Conservation (phyloP, 441 rosid species). For the Croton setiger region DNA sequence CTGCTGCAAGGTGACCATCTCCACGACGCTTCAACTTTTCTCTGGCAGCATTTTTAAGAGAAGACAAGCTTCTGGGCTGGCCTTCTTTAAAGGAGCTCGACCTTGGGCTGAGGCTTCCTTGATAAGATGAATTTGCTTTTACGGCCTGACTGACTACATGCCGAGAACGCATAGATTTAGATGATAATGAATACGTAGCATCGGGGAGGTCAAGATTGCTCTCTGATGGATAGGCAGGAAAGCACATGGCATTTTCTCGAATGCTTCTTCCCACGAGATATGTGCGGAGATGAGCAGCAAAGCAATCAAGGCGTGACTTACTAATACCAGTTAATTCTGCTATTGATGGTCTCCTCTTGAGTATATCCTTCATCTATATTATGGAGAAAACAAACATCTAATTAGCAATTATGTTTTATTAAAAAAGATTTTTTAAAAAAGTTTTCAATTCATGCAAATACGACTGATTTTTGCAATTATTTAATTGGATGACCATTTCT, state of each 20-base stretch:
- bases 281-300: slow-evolving; percentile 75
- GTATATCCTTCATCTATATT: slow-evolving; percentile 73
- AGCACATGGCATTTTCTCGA: slow-evolving; percentile 29
- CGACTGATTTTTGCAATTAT: too few relatives aligned
- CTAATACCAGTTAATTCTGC: slow-evolving; percentile 89
- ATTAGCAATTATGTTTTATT: slow-evolving; percentile 6
- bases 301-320: slow-evolving; percentile 74
- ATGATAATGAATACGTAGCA: slow-evolving; percentile 21
- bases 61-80: slow-evolving; percentile 41
- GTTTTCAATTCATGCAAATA: too few relatives aligned
- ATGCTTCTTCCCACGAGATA: slow-evolving; percentile 62
- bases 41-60: slow-evolving; percentile 45
- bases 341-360: slow-evolving; percentile 77
- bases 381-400: slow-evolving; percentile 3
- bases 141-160: slow-evolving; percentile 40
- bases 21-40: slow-evolving; percentile 65
- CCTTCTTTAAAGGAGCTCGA: slow-evolving; percentile 79
- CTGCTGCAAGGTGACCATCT: slow-evolving; percentile 46
- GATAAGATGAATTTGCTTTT: slow-evolving; percentile 43
- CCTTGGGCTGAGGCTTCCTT: slow-evolving; percentile 78
- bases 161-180: slow-evolving; percentile 44
- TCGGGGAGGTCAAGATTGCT: slow-evolving; percentile 24
- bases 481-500: background rate
- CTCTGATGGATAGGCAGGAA: slow-evolving; percentile 22
- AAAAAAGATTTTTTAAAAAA: too few relatives aligned